Base-by-base conservation (phyloP, 495 filamentous ascomycete genomes). In the Terfezia boudieri region DNA sequence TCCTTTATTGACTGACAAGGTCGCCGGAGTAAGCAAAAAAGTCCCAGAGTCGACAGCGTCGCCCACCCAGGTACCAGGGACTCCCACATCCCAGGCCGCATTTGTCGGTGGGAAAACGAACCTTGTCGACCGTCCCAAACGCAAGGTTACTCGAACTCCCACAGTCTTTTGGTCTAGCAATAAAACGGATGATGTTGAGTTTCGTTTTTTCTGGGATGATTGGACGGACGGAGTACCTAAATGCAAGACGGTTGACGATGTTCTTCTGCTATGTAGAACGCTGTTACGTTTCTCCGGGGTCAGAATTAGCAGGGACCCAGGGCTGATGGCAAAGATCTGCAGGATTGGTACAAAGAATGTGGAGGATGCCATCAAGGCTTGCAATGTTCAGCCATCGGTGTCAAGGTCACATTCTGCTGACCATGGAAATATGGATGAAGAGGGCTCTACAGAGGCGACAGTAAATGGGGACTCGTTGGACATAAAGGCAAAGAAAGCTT, bases 151-250 rank as follows among this genome's bases (percentile, higher is more conserved):
- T 62, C 62, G 64, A n/a, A 64, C 62, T 0, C 64, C 64, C 36
- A 64, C 59, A 4, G 62, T 65, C 10, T 55, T 56, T 20, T 64
- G 61, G 43, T 51, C 64, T 11, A 61, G 61, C 17, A 55, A 61
- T 6, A 61, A 61, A 50, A 59, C 62, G 1, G 63, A 59, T 11
- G 63, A 65, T 46, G 58, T 65, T 14, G 62, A 65, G 50, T 94
- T 93, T 62, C 75, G 82, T 26, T 96, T 92, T 65, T 99, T 96
- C 67, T 94, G 86, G 80, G 89, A 95, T 56, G 88, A 96, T 54
- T 99, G 92, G 92, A 73, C 82, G 9, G 89, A 96, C 58, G 89
- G 86, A 58, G 72, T 96, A 35, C 92, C 92, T 2, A 68, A 93
- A 9, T 96, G 90, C 62, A 87, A 93, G 63, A 81, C 71, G 4